These are phyloP conservation scores for Olyra latifolia DNA, from an alignment of 176 grass and related monocot genomes.

Conservation along the genomic window DNA sequence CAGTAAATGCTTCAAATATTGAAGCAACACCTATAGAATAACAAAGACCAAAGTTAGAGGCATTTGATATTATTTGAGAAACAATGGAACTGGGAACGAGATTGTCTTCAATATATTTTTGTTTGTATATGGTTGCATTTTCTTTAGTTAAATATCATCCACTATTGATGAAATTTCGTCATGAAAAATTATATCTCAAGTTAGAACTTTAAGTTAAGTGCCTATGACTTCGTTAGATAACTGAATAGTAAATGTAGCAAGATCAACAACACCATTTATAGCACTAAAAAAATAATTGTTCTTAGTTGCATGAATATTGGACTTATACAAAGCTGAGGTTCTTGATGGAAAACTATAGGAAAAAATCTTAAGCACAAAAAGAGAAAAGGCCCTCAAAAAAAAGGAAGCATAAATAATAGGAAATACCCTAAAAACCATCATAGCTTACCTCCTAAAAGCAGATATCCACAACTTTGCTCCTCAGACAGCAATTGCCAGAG, in stretches of 20 bases:
- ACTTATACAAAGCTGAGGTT: neutral
- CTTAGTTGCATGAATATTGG: neutral
- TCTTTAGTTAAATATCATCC: neutral
- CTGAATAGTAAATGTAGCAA: neutral
- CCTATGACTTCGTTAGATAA: neutral
- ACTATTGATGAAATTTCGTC: neutral
- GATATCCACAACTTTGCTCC: neutral
- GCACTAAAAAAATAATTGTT: neutral
- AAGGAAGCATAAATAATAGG: neutral
- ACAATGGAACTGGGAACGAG: too few species aligned
- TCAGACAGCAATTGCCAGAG: neutral
- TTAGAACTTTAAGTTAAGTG: neutral
- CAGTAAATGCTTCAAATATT: too few species aligned
- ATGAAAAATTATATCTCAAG: neutral
- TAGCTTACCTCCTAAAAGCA: constrained; percentile 40
- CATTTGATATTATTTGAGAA: too few species aligned
- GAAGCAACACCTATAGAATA: too few species aligned
- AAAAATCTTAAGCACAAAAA: neutral
- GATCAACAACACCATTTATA: neutral
- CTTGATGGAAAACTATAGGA: neutral
- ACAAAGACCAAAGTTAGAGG: too few species aligned
- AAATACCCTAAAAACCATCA: neutral
- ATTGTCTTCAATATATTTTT: too few species aligned
- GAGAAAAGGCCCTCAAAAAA: too few species aligned
- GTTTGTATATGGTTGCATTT: neutral